Base-by-base conservation (phyloP, 2,329 filamentous ascomycete species). In the Lasiodiplodia gonubiensis region DNA sequence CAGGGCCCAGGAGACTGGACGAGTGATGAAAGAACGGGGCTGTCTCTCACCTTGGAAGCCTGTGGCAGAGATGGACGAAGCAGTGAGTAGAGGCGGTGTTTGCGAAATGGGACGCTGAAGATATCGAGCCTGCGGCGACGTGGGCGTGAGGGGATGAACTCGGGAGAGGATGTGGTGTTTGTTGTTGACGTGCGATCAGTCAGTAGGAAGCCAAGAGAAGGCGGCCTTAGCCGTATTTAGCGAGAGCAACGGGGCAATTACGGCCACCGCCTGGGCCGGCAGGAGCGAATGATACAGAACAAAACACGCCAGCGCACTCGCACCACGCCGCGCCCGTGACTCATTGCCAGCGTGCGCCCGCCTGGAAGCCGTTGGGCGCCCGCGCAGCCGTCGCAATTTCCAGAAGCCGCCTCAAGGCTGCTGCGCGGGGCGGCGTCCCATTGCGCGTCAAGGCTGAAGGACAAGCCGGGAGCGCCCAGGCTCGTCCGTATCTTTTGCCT, bases 121-220 rank as follows among this genome's bases (percentile, higher is more conserved):
- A 39, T 46, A 67, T 67, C 60, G 53, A 61, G 65, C 65, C 55
- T 67, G 65, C 33, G 55, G 65, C 65, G 65, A 67, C 65, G 53
- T 59, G 54, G 48, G 35, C 48, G 65, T 33, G 65, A 25, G 55
- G 51, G 48, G 65, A 53, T 61, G 65, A 37, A 48, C 48, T 39
- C 33, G 65, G 55, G 64, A 30, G 53, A 66, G 64, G 54, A 46
- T 46, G 42, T 46, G 65, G 54, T 67, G 65, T 67, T 67, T 67
- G 65, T 67, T 67, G 65, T 67, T 67, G 65, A 67, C 54, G 64
- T 67, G 35, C 64, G 64, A 60, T 67, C 54, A 55, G 65, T 55
- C 55, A 67, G 54, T 59, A 42, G 65, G 53, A 67, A 55, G 60
- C 65, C 60, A 60, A 67, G 65, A 52, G 60, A 55, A 60, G 51